phyloP scores from a whole-genome alignment of 495 filamentous ascomycete species.

The Hyphodiscus hymeniophilus region DNA sequence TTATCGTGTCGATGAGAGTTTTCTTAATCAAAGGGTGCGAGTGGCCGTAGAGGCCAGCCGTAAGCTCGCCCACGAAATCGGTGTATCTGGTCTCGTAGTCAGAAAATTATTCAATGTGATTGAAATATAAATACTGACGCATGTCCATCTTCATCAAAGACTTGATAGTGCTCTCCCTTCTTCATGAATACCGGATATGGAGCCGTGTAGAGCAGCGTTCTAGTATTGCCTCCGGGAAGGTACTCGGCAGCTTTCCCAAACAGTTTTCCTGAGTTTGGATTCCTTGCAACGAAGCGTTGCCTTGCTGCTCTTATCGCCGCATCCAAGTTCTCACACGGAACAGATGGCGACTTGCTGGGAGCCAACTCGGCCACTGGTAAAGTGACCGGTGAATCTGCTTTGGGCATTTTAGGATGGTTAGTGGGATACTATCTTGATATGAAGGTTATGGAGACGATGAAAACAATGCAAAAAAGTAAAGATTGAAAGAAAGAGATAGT shows the following conservation, averaged over 20 bases:
- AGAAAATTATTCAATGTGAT: constrained; percentile 17
- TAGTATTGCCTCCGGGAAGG: constrained; percentile 55
- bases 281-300: not conserved
- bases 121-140: constrained; percentile 19
- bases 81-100: constrained; percentile 25
- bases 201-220: constrained; percentile 44
- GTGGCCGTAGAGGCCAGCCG: constrained; percentile 48
- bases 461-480: not conserved
- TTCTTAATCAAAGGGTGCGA: constrained; percentile 33
- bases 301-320: not conserved
- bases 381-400: not conserved
- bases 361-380: not conserved
- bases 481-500: not conserved
- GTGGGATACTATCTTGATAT: not conserved
- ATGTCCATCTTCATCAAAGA: no score
- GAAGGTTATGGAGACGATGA: not conserved
- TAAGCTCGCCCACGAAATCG: constrained; percentile 44
- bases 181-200: constrained; percentile 41
- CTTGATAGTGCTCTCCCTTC: not conserved
- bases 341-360: not conserved
- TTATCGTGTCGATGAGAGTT: constrained; percentile 26
- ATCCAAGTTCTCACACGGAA: no score
- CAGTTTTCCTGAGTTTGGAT: not conserved
- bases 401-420: not conserved
- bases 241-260: constrained; percentile 24